A percentile compares a stretch with the other conserved stretches of the same genome.
phyloP scores from a whole-genome alignment of 2,329 filamentous ascomycete species.

The Metarhizium brunneum region DNA sequence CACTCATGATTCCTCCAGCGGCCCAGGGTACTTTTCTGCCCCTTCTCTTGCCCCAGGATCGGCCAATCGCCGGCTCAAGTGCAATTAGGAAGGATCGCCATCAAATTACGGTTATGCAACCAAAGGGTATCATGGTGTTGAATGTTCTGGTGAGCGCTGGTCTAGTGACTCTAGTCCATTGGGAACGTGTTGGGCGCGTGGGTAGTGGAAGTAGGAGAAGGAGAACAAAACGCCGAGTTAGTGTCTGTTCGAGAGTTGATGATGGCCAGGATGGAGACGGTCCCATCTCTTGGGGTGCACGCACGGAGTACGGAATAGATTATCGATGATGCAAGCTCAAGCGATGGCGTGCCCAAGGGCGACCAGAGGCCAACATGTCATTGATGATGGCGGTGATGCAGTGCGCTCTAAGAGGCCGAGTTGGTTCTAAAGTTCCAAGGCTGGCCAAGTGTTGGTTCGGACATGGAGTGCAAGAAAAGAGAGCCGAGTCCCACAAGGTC shows the following conservation, averaged over 20 bases:
- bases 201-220: background rate
- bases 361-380: no score
- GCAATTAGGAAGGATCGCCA: slow-evolving; percentile 1
- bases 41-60: background rate
- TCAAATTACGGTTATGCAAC: background rate
- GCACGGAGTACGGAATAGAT: no score
- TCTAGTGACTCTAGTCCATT: no score
- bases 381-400: no score
- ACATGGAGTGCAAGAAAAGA: no score
- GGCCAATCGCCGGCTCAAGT: background rate
- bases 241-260: background rate
- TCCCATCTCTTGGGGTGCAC: no score
- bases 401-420: no score
- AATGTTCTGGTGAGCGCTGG: background rate
- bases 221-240: background rate
- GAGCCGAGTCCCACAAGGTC: no score
- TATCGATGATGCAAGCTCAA: no score
- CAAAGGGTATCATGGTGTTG: background rate
- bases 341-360: no score
- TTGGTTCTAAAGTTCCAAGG: no score
- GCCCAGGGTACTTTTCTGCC: background rate
- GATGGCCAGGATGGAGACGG: background rate
- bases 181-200: background rate
- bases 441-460: no score
- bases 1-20: background rate